A percentile compares a stretch with the other conserved stretches of the same genome.
Evolutionary conservation across 2,329 filamentous ascomycete genomes (phyloP).

Genomic region (Xylaria sp.): DNA sequence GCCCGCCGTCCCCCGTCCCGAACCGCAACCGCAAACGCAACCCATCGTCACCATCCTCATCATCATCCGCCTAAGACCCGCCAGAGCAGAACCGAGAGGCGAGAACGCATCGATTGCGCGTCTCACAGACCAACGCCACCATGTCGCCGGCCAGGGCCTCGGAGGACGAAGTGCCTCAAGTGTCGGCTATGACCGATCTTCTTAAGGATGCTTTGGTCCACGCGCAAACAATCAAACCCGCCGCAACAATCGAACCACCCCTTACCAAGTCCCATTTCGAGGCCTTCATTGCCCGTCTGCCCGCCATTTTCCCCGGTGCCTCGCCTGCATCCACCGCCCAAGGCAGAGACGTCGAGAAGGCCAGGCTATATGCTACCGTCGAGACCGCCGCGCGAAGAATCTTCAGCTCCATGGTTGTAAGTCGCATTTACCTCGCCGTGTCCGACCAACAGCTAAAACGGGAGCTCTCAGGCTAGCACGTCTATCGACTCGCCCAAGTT

Average conservation of each 20-base stretch:
- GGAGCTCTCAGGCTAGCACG: constrained; percentile 64
- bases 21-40: neutral
- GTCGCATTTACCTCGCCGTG: constrained; percentile 38
- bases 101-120: neutral
- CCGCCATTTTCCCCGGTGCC: constrained; percentile 47
- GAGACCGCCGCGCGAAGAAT: constrained; percentile 83
- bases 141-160: constrained; percentile 56
- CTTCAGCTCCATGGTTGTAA: constrained; percentile 80
- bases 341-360: constrained; percentile 48
- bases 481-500: constrained; percentile 80
- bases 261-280: constrained; percentile 72
- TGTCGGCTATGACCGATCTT: constrained; percentile 58
- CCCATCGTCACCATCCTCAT: too few species aligned
- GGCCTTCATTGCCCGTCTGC: constrained; percentile 53
- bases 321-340: constrained; percentile 36
- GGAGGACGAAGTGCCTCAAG: constrained; percentile 57
- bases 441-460: constrained; percentile 41
- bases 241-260: constrained; percentile 71
- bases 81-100: too few species aligned
- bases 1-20: neutral
- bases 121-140: neutral
- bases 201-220: constrained; percentile 63
- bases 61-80: neutral
- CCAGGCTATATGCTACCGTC: constrained; percentile 70
- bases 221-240: constrained; percentile 64